A percentile compares a stretch with the other conserved stretches of the same genome.
Conservation (phyloP, 1,139 yeast genomes). For the Blastobotrys petasosporus region DNA sequence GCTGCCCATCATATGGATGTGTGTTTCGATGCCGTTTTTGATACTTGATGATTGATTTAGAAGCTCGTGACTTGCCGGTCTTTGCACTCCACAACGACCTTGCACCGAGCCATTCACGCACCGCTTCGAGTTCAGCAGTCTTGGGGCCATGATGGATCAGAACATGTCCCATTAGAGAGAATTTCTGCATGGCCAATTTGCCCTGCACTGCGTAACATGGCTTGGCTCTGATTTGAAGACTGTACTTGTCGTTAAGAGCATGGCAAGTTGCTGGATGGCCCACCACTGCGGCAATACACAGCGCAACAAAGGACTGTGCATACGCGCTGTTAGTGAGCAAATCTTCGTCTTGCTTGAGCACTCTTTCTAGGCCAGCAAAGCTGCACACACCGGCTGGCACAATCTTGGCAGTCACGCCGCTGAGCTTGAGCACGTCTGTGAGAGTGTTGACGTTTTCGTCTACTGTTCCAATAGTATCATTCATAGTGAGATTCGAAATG, state of each 20-base stretch:
- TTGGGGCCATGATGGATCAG: conserved; percentile 3
- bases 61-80: neutral
- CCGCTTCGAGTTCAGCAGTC: neutral
- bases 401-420: no score
- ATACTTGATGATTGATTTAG: neutral
- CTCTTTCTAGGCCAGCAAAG: no score
- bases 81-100: conserved; percentile 1
- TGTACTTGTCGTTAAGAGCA: conserved; percentile 4
- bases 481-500: no score
- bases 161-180: conserved; percentile 4
- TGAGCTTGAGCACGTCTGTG: no score
- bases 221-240: neutral
- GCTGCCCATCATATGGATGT: neutral
- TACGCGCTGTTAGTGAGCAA: neutral
- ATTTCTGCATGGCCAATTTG: neutral
- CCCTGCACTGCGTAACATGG: neutral
- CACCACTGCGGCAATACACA: neutral
- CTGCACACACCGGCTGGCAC: no score
- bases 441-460: no score
- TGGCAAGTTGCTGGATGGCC: neutral
- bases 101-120: neutral
- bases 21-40: neutral
- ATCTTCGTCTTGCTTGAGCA: neutral
- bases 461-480: no score
- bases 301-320: conserved; percentile 1